Evolutionary conservation across 202 grass and related monocot genomes (phyloP).

Genomic region (Hordeum pubiflorum): DNA sequence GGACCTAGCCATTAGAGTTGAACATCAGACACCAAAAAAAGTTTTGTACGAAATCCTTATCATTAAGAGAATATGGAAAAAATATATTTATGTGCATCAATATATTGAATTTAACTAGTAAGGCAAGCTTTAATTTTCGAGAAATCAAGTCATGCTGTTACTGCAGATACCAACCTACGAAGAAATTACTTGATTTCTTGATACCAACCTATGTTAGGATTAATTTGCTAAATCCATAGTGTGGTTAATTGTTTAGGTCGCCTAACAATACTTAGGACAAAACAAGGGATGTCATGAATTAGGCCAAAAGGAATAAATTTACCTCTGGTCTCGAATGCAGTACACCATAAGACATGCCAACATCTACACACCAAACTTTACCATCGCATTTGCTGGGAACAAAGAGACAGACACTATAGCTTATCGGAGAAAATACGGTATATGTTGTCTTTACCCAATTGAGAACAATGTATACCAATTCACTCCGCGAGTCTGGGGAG

Average conservation of each 20-base stretch:
- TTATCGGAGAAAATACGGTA: neutral
- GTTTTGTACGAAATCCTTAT: neutral
- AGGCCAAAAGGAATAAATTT: constrained; percentile 1
- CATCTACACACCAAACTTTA: constrained; percentile 91
- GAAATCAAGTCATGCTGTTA: neutral
- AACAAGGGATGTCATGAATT: neutral
- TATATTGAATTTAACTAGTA: neutral
- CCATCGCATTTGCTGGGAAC: constrained; percentile 73
- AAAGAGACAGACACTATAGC: constrained; percentile 20
- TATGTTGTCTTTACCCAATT: neutral
- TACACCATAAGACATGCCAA: constrained; percentile 94
- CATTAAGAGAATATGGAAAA: neutral
- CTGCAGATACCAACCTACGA: neutral
- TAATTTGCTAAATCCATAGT: neutral
- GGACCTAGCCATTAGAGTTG: constrained; percentile 49
- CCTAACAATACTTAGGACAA: neutral
- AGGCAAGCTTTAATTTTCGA: neutral
- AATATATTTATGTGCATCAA: neutral
- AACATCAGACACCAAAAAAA: neutral
- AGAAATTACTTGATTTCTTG: too few relatives aligned
- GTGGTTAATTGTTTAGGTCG: neutral
- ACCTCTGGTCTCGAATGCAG: constrained; percentile 86
- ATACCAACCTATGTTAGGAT: neutral
- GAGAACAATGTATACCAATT: constrained; percentile 52
- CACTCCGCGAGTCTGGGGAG: constrained; percentile 69